Conservation (phyloP, 805 yeast genomes). For the Monosporozyma solicola region DNA sequence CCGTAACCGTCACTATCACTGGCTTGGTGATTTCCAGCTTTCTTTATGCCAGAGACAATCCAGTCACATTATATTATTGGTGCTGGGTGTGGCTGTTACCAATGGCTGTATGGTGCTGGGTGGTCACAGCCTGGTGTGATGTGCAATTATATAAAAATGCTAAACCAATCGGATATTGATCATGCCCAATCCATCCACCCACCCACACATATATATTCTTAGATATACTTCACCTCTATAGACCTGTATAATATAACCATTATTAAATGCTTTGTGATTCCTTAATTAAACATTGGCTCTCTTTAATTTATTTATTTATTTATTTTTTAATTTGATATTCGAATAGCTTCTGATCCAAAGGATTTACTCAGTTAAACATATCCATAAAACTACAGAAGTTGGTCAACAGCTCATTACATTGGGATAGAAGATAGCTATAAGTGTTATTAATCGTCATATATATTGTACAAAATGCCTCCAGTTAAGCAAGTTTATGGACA, state of each 20-base stretch:
- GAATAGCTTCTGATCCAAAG: not conserved
- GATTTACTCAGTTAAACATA: not conserved
- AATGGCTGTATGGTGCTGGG: constrained; percentile 27
- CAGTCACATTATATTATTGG: constrained; percentile 21
- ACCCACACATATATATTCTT: not conserved
- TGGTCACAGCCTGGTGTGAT: constrained; percentile 28
- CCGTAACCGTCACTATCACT: constrained; percentile 14
- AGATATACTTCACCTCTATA: not conserved
- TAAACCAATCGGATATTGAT: constrained; percentile 7
- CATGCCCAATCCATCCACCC: not conserved
- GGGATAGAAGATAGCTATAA: not conserved
- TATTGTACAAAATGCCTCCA: constrained; percentile 42
- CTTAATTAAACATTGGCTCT: not conserved
- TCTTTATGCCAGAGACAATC: constrained; percentile 8
- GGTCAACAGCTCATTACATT: not conserved
- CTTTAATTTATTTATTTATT: no score
- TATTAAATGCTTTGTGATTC: not conserved
- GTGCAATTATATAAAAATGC: constrained; percentile 26
- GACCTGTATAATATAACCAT: not conserved
- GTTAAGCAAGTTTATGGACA: constrained; percentile 55
- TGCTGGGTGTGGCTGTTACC: constrained; percentile 23
- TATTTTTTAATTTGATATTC: not conserved
- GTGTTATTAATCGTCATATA: not conserved
- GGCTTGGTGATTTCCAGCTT: constrained; percentile 8
- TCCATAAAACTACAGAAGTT: not conserved